Evolutionary conservation across 2,329 filamentous ascomycete genomes (phyloP).

Genomic region (Elsinoe australis): DNA sequence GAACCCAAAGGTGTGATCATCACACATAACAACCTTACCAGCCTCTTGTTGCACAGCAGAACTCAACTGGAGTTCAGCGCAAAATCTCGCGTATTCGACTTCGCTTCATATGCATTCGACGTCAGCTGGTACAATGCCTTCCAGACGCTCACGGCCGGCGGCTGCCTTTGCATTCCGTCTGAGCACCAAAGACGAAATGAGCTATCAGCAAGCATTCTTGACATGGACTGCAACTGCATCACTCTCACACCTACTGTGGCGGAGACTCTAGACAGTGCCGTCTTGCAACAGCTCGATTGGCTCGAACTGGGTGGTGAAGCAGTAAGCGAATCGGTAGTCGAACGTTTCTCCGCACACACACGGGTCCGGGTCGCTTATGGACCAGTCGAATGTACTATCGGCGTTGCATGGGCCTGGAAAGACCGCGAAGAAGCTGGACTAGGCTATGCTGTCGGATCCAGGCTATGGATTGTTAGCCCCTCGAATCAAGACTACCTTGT

Average conservation of each 20-base stretch:
- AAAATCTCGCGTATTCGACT: slow-evolving; percentile 34
- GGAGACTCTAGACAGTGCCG: slow-evolving; percentile 33
- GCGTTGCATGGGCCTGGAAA: slow-evolving; percentile 16
- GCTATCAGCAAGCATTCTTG: slow-evolving; percentile 36
- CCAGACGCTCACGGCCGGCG: slow-evolving; percentile 19
- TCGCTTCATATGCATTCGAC: slow-evolving; percentile 21
- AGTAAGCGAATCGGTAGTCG: slow-evolving; percentile 31
- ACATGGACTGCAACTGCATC: slow-evolving; percentile 36
- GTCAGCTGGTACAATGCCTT: slow-evolving; percentile 19
- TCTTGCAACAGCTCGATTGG: slow-evolving; percentile 36
- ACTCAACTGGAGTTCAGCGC: no score
- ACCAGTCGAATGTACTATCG: slow-evolving; percentile 34
- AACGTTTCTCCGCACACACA: slow-evolving; percentile 33
- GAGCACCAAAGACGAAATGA: slow-evolving; percentile 42
- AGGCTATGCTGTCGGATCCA: neutral
- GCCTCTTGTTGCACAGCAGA: no score
- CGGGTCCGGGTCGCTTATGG: slow-evolving; percentile 40
- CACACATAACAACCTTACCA: slow-evolving; percentile 46
- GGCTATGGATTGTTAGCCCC: slow-evolving; percentile 29
- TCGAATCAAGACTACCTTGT: slow-evolving; percentile 26
- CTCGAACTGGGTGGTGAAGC: slow-evolving; percentile 40
- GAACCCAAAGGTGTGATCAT: slow-evolving; percentile 24
- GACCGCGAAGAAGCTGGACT: slow-evolving; percentile 30
- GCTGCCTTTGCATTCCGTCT: slow-evolving; percentile 33
- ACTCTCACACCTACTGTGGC: slow-evolving; percentile 41